Conservation (phyloP, 805 yeast species). For the Kodamaea kakaduensis region DNA sequence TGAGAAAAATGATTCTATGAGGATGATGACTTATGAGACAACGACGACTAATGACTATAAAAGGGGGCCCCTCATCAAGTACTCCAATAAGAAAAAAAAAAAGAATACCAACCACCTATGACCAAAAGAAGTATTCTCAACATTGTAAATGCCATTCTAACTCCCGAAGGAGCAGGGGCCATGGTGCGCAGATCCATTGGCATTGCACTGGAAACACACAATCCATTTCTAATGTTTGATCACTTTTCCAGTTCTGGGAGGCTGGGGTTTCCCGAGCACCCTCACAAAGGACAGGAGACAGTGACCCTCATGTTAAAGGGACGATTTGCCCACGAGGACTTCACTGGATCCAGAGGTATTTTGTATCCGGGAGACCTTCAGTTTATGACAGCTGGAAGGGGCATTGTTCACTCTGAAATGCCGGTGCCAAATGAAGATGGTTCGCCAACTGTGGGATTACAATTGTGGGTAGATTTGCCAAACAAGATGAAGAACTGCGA, state of each 20-base stretch:
- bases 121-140: slow-evolving; percentile 26
- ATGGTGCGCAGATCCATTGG: slow-evolving; percentile 81
- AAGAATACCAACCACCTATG: slow-evolving; percentile 24
- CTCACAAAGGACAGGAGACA: slow-evolving; percentile 83
- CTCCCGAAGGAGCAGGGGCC: slow-evolving; percentile 88
- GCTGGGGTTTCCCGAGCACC: slow-evolving; percentile 80
- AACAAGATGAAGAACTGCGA: slow-evolving; percentile 53
- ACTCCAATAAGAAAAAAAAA: slow-evolving; percentile 1
- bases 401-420: slow-evolving; percentile 83
- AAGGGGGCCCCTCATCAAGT: too few relatives aligned
- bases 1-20: too few relatives aligned
- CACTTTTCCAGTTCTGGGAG: slow-evolving; percentile 66
- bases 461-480: slow-evolving; percentile 86
- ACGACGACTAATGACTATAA: too few relatives aligned
- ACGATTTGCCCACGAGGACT: slow-evolving; percentile 76
- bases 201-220: slow-evolving; percentile 59
- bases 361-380: slow-evolving; percentile 81
- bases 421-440: slow-evolving; percentile 56
- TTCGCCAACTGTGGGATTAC: slow-evolving; percentile 59
- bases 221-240: slow-evolving; percentile 80
- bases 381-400: slow-evolving; percentile 92
- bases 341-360: slow-evolving; percentile 76
- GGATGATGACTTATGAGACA: too few relatives aligned
- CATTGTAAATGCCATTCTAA: slow-evolving; percentile 53
- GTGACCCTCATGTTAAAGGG: slow-evolving; percentile 65